phyloP scores from a whole-genome alignment of 2,329 filamentous ascomycete genomes.

The Fusarium musae region DNA sequence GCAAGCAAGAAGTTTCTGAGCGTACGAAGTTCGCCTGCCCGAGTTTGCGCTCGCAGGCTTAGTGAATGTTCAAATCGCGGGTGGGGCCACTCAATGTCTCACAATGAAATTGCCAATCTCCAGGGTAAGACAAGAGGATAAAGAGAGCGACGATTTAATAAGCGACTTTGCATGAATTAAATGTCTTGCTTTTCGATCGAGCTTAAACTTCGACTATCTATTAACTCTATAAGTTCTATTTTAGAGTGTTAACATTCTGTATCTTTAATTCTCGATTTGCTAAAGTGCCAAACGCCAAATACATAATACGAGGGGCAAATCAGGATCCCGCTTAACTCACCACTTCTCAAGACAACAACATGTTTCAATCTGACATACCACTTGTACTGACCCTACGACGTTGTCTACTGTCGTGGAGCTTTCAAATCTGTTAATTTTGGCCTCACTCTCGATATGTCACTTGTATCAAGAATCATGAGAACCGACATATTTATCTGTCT shows the following conservation, averaged over 20 bases:
- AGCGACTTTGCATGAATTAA: background rate
- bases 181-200: background rate
- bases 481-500: fast-evolving
- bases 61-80: no score
- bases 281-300: fast-evolving
- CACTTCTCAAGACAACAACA: fast-evolving
- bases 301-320: background rate
- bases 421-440: fast-evolving
- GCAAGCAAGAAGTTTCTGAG: background rate
- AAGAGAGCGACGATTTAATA: background rate
- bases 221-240: fast-evolving
- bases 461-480: fast-evolving
- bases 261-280: fast-evolving
- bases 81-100: background rate
- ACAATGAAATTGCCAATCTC: background rate
- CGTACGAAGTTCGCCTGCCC: background rate
- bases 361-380: fast-evolving
- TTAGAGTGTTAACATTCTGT: background rate
- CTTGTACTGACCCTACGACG: fast-evolving
- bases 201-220: fast-evolving
- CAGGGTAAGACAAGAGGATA: background rate
- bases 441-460: fast-evolving
- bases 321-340: background rate
- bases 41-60: background rate
- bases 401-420: fast-evolving